Percentiles rank a stretch among this genome's conserved stretches.
phyloP scores from a whole-genome alignment of 2,329 filamentous ascomycete genomes.

The Fusarium begoniae region DNA sequence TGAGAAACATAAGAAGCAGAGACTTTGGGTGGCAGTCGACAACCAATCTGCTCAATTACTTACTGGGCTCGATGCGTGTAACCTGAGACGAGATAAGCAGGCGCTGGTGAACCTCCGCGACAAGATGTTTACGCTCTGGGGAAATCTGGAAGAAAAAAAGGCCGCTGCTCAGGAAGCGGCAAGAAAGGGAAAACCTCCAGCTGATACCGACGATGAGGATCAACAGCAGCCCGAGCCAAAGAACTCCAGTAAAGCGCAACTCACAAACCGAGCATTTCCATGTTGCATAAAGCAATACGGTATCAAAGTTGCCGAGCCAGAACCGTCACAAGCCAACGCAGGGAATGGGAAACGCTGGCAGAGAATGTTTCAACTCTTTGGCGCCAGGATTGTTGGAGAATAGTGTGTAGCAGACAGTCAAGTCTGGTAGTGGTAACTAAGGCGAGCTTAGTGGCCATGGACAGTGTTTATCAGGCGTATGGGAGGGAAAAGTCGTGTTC shows the following conservation, averaged over 20 bases:
- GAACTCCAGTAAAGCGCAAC: background rate
- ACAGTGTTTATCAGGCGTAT: background rate
- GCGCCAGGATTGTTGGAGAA: slow-evolving; percentile 62
- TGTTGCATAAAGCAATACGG: slow-evolving; percentile 80
- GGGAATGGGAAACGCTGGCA: slow-evolving; percentile 64
- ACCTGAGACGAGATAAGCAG: slow-evolving; percentile 63
- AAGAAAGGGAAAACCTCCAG: slow-evolving; percentile 47
- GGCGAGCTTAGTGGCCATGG: background rate
- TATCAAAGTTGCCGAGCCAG: slow-evolving; percentile 54
- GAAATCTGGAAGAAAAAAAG: slow-evolving; percentile 76
- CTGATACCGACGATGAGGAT: slow-evolving; percentile 51
- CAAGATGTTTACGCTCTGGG: slow-evolving; percentile 83
- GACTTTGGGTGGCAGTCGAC: slow-evolving; percentile 75
- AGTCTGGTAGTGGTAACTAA: background rate
- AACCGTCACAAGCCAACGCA: slow-evolving; percentile 55
- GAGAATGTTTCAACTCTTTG: slow-evolving; percentile 71
- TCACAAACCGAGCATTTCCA: slow-evolving; percentile 68
- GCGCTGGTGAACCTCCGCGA: slow-evolving; percentile 68
- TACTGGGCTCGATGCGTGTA: slow-evolving; percentile 56
- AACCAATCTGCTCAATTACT: slow-evolving; percentile 63
- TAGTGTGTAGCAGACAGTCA: background rate
- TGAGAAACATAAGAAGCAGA: slow-evolving; percentile 50
- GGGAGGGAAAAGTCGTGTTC: background rate
- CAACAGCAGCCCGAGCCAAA: slow-evolving; percentile 12
- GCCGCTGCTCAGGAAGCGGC: slow-evolving; percentile 38